Evolutionary conservation across 1,284 basidiomycete genomes (phyloP).

Genomic region (Exsudoporus floridanus): DNA sequence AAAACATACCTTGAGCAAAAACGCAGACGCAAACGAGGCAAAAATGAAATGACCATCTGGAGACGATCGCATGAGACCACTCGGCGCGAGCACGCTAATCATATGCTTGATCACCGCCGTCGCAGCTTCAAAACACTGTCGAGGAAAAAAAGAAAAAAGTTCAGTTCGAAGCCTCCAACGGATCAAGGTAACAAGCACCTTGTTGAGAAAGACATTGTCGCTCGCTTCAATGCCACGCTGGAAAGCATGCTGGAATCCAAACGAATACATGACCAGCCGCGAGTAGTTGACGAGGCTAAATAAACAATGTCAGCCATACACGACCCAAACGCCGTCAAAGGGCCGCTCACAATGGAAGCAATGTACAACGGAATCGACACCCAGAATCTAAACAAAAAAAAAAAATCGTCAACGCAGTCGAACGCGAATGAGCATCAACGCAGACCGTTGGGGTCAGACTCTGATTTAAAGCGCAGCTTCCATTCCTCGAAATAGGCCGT

Average conservation of each 20-base stretch:
- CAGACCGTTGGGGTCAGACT: conserved; percentile 54
- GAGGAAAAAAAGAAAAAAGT: neutral
- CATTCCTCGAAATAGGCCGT: conserved; percentile 64
- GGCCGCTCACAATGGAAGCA: conserved; percentile 69
- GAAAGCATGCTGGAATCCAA: conserved; percentile 81
- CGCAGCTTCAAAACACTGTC: conserved; percentile 65
- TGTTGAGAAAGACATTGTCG: conserved; percentile 67
- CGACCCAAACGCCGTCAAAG: neutral
- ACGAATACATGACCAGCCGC: conserved; percentile 82
- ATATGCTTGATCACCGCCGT: conserved; percentile 65
- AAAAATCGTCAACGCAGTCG: neutral
- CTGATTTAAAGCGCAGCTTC: conserved; percentile 52
- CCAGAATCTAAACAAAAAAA: conserved; percentile 47
- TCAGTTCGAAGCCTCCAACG: neutral
- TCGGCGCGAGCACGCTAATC: conserved; percentile 64
- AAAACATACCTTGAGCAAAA: conserved; percentile 56
- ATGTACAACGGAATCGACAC: conserved; percentile 60
- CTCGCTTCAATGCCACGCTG: conserved; percentile 61
- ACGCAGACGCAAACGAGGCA: conserved; percentile 81
- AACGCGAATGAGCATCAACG: neutral
- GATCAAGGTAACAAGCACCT: conserved; percentile 42
- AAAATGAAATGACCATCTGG: conserved; percentile 86
- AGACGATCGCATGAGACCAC: conserved; percentile 77
- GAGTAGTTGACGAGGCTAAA: conserved; percentile 71
- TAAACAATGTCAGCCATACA: conserved; percentile 14